phyloP scores from a whole-genome alignment of 768 basidiomycete species.

The Leccinum obscurum region DNA sequence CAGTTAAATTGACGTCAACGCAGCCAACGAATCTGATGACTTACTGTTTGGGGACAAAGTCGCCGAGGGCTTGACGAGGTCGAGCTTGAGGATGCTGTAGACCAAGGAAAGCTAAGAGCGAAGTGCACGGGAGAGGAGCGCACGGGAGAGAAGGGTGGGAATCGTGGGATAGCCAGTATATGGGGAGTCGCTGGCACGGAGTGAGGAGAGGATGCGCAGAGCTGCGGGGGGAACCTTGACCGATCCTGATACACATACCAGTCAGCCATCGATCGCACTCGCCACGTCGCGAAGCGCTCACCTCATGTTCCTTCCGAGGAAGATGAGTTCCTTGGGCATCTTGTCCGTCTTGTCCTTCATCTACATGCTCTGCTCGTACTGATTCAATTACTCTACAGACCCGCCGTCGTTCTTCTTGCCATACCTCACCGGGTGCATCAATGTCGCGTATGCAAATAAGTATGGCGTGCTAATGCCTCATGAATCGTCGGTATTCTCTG shows the following conservation, averaged over 20 bases:
- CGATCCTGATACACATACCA: no score
- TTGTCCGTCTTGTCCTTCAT: constrained; percentile 76
- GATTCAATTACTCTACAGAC: constrained; percentile 39
- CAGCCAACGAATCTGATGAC: constrained; percentile 39
- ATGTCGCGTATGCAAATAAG: constrained; percentile 69
- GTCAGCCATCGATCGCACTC: not conserved
- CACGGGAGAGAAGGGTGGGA: no score
- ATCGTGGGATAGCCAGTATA: no score
- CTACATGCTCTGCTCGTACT: constrained; percentile 66
- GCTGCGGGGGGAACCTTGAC: no score
- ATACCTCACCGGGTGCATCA: constrained; percentile 60
- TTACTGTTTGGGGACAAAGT: no score
- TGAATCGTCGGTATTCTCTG: constrained; percentile 58
- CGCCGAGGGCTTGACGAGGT: no score
- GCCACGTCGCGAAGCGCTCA: constrained; percentile 20
- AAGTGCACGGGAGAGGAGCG: no score
- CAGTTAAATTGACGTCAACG: constrained; percentile 78
- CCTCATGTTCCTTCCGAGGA: constrained; percentile 78
- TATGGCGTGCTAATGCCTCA: constrained; percentile 78
- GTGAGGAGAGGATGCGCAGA: no score
- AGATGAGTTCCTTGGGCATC: constrained; percentile 76
- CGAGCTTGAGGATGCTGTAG: no score
- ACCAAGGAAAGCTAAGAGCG: no score
- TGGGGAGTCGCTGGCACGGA: no score
- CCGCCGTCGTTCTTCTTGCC: constrained; percentile 14